Base-by-base conservation (phyloP, 2,329 filamentous ascomycete species). In the Pseudogymnoascus sp. region DNA sequence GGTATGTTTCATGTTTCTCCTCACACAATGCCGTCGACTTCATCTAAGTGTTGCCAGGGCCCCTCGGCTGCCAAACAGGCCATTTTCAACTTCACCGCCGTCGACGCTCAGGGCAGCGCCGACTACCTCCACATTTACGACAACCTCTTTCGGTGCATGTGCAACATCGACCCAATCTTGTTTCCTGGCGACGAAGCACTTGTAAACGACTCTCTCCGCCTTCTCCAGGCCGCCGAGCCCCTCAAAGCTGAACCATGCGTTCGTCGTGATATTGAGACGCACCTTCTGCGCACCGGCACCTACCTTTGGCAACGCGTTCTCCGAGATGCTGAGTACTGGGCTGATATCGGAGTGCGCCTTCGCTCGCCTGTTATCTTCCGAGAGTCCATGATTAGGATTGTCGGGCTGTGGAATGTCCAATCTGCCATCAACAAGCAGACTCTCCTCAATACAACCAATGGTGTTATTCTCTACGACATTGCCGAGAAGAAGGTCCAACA, bases 361-460 rank as follows among this genome's bases (percentile, higher is more conserved):
- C 64, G 69, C 58, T 71, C 69, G 1, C 63, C 67, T 6, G 61
- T 69, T 9, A 71, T 72, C n/a, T 71, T 71, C 49, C 63, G 66
- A 22, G 70, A 72, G 35, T 66, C 67, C 4, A 67, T 71, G 58
- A 60, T 68, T n/a, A 69, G 72, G 49, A 42, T 71, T 12, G 64
- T 67, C 3, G 70, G 70, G 4, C 52, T 60, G 4, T 69, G 63
- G 25, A 65, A 70, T 14, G 22, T 67, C 12, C 30, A 58, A 7
- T 45, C 61, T 45, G 60, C 55, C 6, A 61, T 70, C 52, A 60
- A 68, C 14, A 61, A 62, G 16, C 16, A 60, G 1, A 58, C 62
- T 5, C 60, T 71, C 9, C 11, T n/a, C 0, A 30, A 58, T 3
- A 35, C 39, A 5, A 36, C 30, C 11, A 49, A 62, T 7, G 64